Evolutionary conservation across 352 stramenopile genomes (phyloP).

Genomic region (Phytophthora parvispora): DNA sequence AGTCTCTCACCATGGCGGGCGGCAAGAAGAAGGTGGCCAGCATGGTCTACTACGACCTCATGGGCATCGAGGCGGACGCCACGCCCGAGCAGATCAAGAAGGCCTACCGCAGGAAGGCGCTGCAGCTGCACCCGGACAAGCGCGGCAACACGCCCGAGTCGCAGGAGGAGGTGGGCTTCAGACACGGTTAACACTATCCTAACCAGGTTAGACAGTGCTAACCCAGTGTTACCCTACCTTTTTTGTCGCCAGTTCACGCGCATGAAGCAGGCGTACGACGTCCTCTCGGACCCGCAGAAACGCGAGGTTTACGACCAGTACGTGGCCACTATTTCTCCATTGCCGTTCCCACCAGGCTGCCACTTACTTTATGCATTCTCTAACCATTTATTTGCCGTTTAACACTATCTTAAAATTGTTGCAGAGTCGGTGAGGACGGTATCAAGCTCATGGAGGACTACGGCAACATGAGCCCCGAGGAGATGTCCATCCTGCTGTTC

Average conservation of each 20-base stretch:
- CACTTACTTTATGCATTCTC: background rate
- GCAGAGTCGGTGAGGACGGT: conserved; percentile 87
- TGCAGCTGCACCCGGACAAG: conserved; percentile 95
- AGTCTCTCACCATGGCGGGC: conserved; percentile 25
- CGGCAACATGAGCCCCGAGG: conserved; percentile 81
- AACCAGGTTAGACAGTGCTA: background rate
- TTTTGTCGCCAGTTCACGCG: conserved; percentile 79
- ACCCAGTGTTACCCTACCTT: conserved; percentile 9
- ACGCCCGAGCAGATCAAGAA: conserved; percentile 93
- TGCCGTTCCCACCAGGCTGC: conserved; percentile 1
- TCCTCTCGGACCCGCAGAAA: conserved; percentile 91
- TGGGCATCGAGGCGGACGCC: conserved; percentile 78
- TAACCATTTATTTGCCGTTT: background rate
- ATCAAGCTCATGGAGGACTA: conserved; percentile 92
- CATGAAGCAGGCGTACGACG: conserved; percentile 95
- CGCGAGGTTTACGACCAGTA: conserved; percentile 86
- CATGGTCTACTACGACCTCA: conserved; percentile 86
- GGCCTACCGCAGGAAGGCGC: conserved; percentile 91
- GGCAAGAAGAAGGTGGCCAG: conserved; percentile 76
- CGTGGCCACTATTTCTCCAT: conserved; percentile 3
- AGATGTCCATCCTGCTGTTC: conserved; percentile 78
- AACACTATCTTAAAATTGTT: conserved; percentile 5
- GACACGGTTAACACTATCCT: background rate
- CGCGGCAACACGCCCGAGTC: conserved; percentile 83
- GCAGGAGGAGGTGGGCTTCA: conserved; percentile 75